Evolutionary conservation across 352 stramenopile genomes (phyloP), one percentile per base, ranked within the genome.

Genomic region (Pythium aphanidermatum): DNA sequence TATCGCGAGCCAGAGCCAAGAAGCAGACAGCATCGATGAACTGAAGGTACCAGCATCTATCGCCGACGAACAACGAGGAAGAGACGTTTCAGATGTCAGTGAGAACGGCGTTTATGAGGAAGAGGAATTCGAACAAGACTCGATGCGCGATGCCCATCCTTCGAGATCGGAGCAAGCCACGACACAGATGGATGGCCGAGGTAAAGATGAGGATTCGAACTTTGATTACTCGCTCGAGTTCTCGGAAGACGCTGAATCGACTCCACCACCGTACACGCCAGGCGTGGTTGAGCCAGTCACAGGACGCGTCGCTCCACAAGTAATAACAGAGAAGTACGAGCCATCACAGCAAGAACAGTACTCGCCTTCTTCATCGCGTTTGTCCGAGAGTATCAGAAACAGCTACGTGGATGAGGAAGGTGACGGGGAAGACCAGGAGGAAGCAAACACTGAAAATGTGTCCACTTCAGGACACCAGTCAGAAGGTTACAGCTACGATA

Each of bases 201-300:
- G 13, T 50, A 14, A 16, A 4, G 38, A 51, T 10, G 27, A 48
- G 6, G 65, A 72, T 11, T 63, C 55, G 0, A 66, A 55, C 14
- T 83, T 78, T 33, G 63, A 86, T 46, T 88, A 86, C 50, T 88
- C 76, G 31, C 83, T 86, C 61, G 70, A 88, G 25, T 86, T 88
- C 41, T 72, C 67, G 5, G 70, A 88, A 2, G 69, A 83, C 37
- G 60, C 58, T 32, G 46, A 41, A 11, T 2, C 31, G 10, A 14
- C 33, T 11, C n/a, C 34, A 20, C 50, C 20, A 4, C 21, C 28
- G 8, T 16, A 5, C 5, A 31, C 9, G 17, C 27, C 26, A 19
- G 8, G n/a, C n/a, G n/a, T n/a, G n/a, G n/a, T n/a, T n/a, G n/a
- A n/a, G n/a, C n/a, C n/a, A n/a, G n/a, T n/a, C n/a, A n/a, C n/a